Evolutionary conservation across 1,284 basidiomycete genomes (phyloP), one percentile per base, ranked within the genome.

Genomic region (Microbotryum lychnidis-dioicae): DNA sequence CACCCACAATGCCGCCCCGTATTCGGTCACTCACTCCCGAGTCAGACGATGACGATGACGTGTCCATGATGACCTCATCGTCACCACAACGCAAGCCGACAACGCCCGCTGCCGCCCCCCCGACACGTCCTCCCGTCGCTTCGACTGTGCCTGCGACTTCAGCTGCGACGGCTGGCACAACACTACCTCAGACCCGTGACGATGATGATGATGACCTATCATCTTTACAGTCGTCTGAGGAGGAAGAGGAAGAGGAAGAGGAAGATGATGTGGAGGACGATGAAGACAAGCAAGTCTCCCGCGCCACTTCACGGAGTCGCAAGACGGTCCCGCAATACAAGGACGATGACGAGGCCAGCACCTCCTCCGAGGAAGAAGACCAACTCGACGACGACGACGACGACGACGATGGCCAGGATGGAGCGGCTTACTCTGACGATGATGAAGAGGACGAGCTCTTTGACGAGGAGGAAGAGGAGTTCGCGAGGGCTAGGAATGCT

Each of bases 211-310:
- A 56, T 9, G 45, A 27, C 31, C 9, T 56, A 53, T 47, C 27
- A 50, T 31, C 53, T 54, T 20, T 56, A 58, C n/a, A 54, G 56
- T 53, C 51, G 14, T 53, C 51, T 20, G 52, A 58, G 8, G 45
- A 54, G 7, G 60, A 61, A 10, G 56, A 61, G 7, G 52, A 52
- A n/a, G 25, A 50, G 29, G 52, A 58, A 29, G 46, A 50, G 14
- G 54, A 57, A 27, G 49, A 52, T 18, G 37, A 59, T 18, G 47
- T 51, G n/a, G 61, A 62, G 6, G 50, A 57, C 23, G 58, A 60
- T 4, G 54, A 56, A 21, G 50, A 56, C 20, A 37, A 46, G n/a
- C 49, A 29, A 16, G 53, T 48, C 55, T 45, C 49, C 45, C 20
- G 21, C 4, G 48, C 37, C 21, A 55, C 16, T 18, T 54, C 52